These are phyloP conservation scores for Arthroderma uncinatum DNA, from an alignment of 2,329 filamentous ascomycete species.

Conservation along the genomic window DNA sequence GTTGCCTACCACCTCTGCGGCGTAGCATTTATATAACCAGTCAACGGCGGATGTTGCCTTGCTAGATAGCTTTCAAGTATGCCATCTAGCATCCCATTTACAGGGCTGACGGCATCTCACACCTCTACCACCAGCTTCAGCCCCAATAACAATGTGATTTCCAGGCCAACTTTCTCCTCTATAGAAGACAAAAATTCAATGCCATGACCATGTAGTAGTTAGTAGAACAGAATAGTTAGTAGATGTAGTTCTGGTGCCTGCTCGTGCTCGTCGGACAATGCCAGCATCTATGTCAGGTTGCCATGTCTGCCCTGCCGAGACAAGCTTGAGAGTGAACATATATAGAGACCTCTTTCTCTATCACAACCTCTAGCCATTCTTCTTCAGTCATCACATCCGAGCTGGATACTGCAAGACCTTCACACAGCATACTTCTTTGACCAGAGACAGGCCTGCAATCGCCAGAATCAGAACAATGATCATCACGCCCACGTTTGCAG, in stretches of 20 bases:
- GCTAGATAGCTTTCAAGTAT: background rate
- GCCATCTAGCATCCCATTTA: background rate
- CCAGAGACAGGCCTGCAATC: background rate
- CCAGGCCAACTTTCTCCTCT: background rate
- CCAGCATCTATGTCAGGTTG: no score
- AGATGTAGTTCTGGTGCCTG: background rate
- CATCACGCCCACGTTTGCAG: slow-evolving; percentile 5
- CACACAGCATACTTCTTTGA: background rate
- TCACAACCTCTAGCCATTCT: background rate
- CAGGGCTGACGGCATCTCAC: background rate
- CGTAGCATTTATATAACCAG: background rate
- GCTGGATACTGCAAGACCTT: background rate
- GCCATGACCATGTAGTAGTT: background rate
- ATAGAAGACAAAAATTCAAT: background rate
- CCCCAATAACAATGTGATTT: background rate
- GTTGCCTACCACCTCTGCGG: background rate
- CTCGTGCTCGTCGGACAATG: background rate
- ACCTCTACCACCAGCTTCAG: background rate
- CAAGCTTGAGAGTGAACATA: background rate
- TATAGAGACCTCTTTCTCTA: background rate
- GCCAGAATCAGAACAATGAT: background rate
- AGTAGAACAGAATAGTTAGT: no score
- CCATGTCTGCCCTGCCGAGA: no score
- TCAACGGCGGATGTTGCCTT: background rate
- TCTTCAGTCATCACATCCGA: background rate